Evolutionary conservation across 1,284 basidiomycete genomes (phyloP), one percentile per base, ranked within the genome.

Genomic region (Cutaneotrichosporon sp.): DNA sequence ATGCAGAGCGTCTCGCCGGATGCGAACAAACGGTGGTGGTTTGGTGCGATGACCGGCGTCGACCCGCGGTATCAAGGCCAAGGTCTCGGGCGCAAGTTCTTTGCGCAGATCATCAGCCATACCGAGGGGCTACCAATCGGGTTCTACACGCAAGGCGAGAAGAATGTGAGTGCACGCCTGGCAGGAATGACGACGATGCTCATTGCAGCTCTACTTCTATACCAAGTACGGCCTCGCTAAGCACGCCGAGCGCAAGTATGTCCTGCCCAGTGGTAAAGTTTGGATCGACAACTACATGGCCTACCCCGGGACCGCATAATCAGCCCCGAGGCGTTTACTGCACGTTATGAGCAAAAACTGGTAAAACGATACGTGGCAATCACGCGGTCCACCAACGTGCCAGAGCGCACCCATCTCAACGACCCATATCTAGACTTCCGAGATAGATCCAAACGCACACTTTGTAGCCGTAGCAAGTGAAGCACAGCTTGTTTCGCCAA

Each of bases 1-100:
- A 56, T 79, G 66, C 83, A 79, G 46, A 80, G n/a, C 11, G 45
- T 33, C 17, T 82, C 65, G 6, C 57, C 64, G 0, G 61, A 29
- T 33, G 25, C 45, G 22, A 29, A 33, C 5, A n/a, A 10, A 6
- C 46, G 48, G 14, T 54, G 42, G 46, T 45, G 35, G 27, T 45
- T 44, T 17, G 35, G 33, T 25, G 52, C 41, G 12, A 49, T 44
- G 22, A 31, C 49, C 10, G 52, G 35, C 29, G 46, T 54, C 42
- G 46, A 49, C 16, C 52, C 46, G 7, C 27, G 16, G 42, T 24
- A n/a, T 25, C 52, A 49, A 29, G 47, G 46, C 24, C n/a, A 39
- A 17, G 52, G 52, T 10, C 24, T 54, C 20, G 52, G 52, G 14
- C 24, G 39, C 12, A 33, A 25, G 24, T 24, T 54, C 34, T 37